phyloP scores from a whole-genome alignment of 1,284 basidiomycete species.

The Pascua sp. region DNA sequence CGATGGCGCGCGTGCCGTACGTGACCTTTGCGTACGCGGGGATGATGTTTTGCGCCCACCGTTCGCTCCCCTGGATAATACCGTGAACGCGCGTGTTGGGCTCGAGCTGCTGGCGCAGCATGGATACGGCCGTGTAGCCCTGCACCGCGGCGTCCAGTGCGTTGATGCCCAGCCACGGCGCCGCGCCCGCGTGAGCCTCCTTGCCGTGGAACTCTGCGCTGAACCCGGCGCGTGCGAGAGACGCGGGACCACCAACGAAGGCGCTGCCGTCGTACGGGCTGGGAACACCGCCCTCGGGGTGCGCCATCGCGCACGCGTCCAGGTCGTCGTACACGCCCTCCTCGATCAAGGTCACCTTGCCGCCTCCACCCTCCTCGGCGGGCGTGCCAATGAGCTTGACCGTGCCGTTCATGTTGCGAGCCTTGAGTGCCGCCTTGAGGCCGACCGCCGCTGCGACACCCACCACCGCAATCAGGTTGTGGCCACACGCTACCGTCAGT shows the following conservation, averaged over 20 bases:
- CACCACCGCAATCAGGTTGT: slow-evolving; percentile 49
- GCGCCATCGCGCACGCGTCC: slow-evolving; percentile 31
- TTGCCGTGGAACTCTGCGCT: slow-evolving; percentile 28
- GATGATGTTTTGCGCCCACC: slow-evolving; percentile 41
- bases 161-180: slow-evolving; percentile 53
- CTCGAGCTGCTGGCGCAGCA: slow-evolving; percentile 51
- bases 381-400: slow-evolving; percentile 43
- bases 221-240: slow-evolving; percentile 28
- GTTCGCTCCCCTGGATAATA: slow-evolving; percentile 45
- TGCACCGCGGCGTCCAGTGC: slow-evolving; percentile 53
- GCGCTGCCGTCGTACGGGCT: slow-evolving; percentile 15
- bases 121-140: slow-evolving; percentile 48
- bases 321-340: slow-evolving; percentile 65
- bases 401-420: slow-evolving; percentile 33
- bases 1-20: slow-evolving; percentile 42
- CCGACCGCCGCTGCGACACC: slow-evolving; percentile 45
- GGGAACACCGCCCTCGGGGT: slow-evolving; percentile 22
- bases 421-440: slow-evolving; percentile 38
- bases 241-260: slow-evolving; percentile 23
- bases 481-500: slow-evolving; percentile 60
- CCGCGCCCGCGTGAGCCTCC: slow-evolving; percentile 32
- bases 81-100: slow-evolving; percentile 47
- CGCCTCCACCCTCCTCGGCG: slow-evolving; percentile 75
- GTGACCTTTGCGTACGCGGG: slow-evolving; percentile 37
- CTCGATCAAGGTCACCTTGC: slow-evolving; percentile 73